Base-by-base conservation (phyloP, 345 rosid species). In the Arabidopsis suecica region DNA sequence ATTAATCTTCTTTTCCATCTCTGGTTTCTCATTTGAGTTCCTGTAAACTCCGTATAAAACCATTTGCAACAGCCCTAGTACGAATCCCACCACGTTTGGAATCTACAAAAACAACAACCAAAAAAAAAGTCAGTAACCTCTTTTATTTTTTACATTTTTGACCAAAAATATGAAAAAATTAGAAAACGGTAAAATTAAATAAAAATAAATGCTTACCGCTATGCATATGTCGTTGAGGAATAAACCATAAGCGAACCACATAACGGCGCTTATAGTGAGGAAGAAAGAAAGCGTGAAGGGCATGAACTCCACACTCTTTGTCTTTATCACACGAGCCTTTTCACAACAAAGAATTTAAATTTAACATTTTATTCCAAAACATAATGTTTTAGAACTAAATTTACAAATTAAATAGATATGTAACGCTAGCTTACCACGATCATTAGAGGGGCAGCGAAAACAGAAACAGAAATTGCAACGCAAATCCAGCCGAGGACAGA, bases 261-360 rank as follows among this genome's bases (percentile, higher is more conserved):
- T 78, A 23, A 87, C 58, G 11, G 99, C 99, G 59, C 89, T 87
- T 67, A 92, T 25, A 20, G 97, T 92, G 32, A 95, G 93, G 83
- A 82, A 90, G 77, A 92, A 82, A 11, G 99, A 92, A 18, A 95
- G 72, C 68, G 78, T 77, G 68, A 95, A 86, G 1, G 99, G 99
- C 99, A 95, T 95, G 83, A 85, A 95, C 68, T 90, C 97, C 7
- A 95, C 99, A 44, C 99, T 95, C 50, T 73, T 87, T 16, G 97
- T 95, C 32, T 85, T 68, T 33, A 95, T 78, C 3, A 95, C 97
- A 69, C 76, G 86, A 57, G 88, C 89, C 97, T 91, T 14, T 67
- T 23, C 4, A 64, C 64, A 37, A 38, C 44, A 47, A 41, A 22
- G 1, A 36, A 32, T 7, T 61, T 3, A 22, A 8, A 22, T 8